Base-by-base conservation (phyloP, 805 yeast species). In the Spathaspora hagerdaliae region DNA sequence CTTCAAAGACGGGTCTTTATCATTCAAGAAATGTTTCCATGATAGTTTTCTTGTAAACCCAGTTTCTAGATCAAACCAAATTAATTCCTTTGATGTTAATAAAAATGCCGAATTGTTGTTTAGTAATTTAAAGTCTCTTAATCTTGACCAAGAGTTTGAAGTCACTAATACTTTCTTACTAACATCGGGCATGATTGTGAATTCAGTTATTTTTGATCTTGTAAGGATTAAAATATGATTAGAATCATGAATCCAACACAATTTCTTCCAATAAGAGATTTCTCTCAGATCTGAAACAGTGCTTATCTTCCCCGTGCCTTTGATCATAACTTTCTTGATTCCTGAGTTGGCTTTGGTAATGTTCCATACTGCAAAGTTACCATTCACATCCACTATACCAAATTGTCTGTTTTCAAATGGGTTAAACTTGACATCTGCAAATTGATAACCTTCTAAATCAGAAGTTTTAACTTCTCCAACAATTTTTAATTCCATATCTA, bases 1-100 rank as follows among this genome's bases (percentile, higher is more conserved):
- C 42, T 59, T 64, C 44, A 82, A 52, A 0, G 87, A 73, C 1
- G 76, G 74, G 52, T 87, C 96, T 0, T 59, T 51, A 7, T 75
- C 70, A 37, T 75, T 73, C 19, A 85, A 61, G 48, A 65, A 77
- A 60, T 89, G 96, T 49, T 82, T 84, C 91, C 95, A 86, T 0
- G 91, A 77, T 1, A 88, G 55, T 2, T 78, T 48, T 46, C 85
- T 71, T 29, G 63, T 63, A n/a, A 79, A 56, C 3, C 63, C 60
- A 64, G 62, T 12, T 51, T 44, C 13, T 3, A 51, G 35, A 58
- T 62, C 67, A 14, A 83, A 53, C 73, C 90, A 66, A 0, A 80
- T 74, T 7, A 90, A 42, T 53, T 86, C 91, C 46, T 75, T 78
- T 0, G 89, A 75, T 0, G 96, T 87, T 27, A 89, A 63, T 6